Evolutionary conservation across 2,329 filamentous ascomycete species (phyloP), one percentile per base, ranked within the genome.

Genomic region (Lasiodiplodia sp.): DNA sequence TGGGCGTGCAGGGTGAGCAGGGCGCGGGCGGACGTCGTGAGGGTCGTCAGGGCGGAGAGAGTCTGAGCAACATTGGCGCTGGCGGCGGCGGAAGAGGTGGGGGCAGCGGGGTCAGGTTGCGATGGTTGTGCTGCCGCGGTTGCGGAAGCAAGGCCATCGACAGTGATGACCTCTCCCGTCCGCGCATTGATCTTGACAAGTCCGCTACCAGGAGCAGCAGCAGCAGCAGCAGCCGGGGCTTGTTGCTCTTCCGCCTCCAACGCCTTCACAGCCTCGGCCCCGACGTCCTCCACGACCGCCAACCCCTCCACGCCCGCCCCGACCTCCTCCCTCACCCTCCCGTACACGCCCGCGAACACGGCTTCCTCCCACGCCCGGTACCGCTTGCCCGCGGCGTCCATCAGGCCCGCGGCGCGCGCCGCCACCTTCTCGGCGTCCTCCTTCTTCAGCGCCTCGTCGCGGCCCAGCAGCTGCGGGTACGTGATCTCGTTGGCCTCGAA

Each of bases 401-500:
- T 37, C 21, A 21, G 7, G 28, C 10, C 23, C 55, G 21, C 55
- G 5, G 53, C 53, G n/a, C 87, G 86, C 14, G 11, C 38, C 53
- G 28, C 34, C 28, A 57, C 53, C 31, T 10, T 31, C 65, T 49
- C 53, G 2, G 21, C 65, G n/a, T 88, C 86, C 11, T 80, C 80
- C 67, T 84, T 81, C 68, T 86, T 85, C 71, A 87, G 87, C 37
- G 87, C 85, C 60, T 85, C 82, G 72, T 88, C 86, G 11, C 88
- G 77, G 18, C 80, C 80, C 47, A 83, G 83, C 72, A 88, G 86
- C 60, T 88, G 86, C 14, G 85, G 85, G 73, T 88, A 88, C 0
- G 85, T 85, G 55, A 88, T 87, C 71, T 87, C 83, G 67, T 87
- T 83, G 60, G 82, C 82, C 70, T 88, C 84, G 77, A 87, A 88